Evolutionary conservation across 2,329 filamentous ascomycete genomes (phyloP).

Genomic region (Nemania bipapillata): DNA sequence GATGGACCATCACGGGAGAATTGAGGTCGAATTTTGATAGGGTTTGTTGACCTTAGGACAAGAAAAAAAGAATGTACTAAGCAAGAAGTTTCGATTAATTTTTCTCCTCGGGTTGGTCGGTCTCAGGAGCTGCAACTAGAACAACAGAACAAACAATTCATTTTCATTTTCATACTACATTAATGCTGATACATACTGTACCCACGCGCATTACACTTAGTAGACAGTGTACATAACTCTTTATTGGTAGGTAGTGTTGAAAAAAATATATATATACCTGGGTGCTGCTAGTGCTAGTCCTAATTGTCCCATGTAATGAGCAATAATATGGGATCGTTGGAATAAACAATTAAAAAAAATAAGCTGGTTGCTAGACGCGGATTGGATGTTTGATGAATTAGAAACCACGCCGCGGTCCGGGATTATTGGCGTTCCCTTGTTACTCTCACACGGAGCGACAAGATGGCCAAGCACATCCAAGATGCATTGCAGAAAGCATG

Average conservation of each 20-base stretch:
- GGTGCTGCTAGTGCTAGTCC: constrained; percentile 30
- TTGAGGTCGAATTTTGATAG: not conserved
- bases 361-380: constrained; percentile 42
- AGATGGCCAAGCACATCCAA: constrained; percentile 38
- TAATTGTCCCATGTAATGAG: constrained; percentile 41
- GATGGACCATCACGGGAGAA: not conserved
- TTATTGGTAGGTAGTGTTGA: not conserved
- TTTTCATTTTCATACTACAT: constrained; percentile 35
- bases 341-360: constrained; percentile 35
- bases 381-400: constrained; percentile 40
- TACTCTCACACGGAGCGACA: constrained; percentile 41
- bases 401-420: constrained; percentile 33
- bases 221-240: constrained; percentile 30
- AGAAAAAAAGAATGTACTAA: constrained; percentile 28
- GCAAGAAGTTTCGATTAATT: constrained; percentile 34
- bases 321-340: constrained; percentile 36
- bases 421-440: constrained; percentile 30
- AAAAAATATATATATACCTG: not conserved
- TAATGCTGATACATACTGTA: constrained; percentile 33
- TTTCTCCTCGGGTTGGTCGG: constrained; percentile 32
- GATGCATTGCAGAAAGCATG: constrained; percentile 33
- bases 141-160: constrained; percentile 40
- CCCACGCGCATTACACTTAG: constrained; percentile 18
- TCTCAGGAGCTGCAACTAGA: constrained; percentile 40
- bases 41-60: constrained; percentile 22